A percentile compares a stretch with the other conserved stretches of the same genome.
Conservation (phyloP, 2,329 filamentous ascomycete genomes). For the Pseudogymnoascus sp. region DNA sequence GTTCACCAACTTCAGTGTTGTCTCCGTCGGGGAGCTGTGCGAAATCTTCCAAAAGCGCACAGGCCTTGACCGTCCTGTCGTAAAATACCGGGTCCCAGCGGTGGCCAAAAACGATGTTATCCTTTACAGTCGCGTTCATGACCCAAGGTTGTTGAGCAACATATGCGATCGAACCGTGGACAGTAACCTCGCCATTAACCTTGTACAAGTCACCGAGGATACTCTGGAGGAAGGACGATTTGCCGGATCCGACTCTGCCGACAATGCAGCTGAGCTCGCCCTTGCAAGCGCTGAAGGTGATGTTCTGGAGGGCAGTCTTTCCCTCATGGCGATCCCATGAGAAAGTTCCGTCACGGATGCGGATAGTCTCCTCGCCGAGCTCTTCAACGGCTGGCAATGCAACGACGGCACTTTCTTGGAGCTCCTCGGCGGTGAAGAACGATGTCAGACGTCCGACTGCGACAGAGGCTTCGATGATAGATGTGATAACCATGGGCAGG, state of each 20-base stretch:
- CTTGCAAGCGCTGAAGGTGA: constrained; percentile 84
- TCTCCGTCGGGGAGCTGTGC: constrained; percentile 89
- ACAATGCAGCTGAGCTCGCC: constrained; percentile 90
- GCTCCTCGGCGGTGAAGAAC: constrained; percentile 80
- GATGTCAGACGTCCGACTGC: constrained; percentile 78
- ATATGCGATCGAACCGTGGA: constrained; percentile 80
- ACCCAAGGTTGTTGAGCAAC: constrained; percentile 93
- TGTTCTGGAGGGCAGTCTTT: constrained; percentile 66
- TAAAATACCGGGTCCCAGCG: constrained; percentile 92
- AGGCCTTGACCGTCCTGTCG: constrained; percentile 84
- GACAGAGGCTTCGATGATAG: constrained; percentile 92
- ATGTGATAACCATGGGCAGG: constrained; percentile 94
- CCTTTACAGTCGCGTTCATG: constrained; percentile 93
- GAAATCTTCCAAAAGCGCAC: constrained; percentile 86
- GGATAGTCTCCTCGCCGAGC: constrained; percentile 75
- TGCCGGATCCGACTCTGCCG: constrained; percentile 88
- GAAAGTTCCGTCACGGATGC: constrained; percentile 78
- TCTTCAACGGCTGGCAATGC: constrained; percentile 64
- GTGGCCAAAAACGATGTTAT: constrained; percentile 96
- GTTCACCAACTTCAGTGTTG: constrained; percentile 91
- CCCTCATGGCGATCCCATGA: constrained; percentile 86
- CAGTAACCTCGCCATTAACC: constrained; percentile 69
- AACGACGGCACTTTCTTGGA: constrained; percentile 76
- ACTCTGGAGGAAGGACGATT: constrained; percentile 84
- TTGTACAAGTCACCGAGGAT: constrained; percentile 92